phyloP scores from a whole-genome alignment of 768 basidiomycete species.

The Tephrocybe sp. region DNA sequence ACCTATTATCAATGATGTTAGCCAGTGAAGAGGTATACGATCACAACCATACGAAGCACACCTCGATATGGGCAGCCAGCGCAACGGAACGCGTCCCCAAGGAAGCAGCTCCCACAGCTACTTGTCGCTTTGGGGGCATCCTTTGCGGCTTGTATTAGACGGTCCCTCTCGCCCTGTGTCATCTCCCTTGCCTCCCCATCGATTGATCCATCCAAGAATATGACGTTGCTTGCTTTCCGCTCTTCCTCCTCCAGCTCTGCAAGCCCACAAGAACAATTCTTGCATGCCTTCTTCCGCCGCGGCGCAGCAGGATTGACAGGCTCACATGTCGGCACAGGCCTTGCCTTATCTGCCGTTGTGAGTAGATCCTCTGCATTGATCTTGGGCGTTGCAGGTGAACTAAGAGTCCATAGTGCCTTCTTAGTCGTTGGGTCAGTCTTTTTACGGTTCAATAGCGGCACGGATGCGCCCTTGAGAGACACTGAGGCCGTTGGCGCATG shows the following conservation, averaged over 20 bases:
- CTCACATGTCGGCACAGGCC: conserved; percentile 78
- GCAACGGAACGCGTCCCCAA: conserved; percentile 98
- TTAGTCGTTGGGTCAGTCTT: conserved; percentile 70
- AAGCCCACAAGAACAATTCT: conserved; percentile 95
- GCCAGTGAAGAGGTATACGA: not conserved
- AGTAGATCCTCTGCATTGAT: conserved; percentile 86
- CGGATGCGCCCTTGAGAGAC: conserved; percentile 45
- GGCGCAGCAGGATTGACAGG: conserved; percentile 53
- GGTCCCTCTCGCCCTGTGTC: conserved; percentile 59
- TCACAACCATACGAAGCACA: conserved; percentile 44
- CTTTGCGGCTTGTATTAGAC: conserved; percentile 63
- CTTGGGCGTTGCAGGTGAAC: conserved; percentile 63
- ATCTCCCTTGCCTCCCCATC: conserved; percentile 61
- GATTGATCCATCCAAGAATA: conserved; percentile 66
- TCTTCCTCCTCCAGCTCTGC: conserved; percentile 92
- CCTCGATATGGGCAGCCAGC: conserved; percentile 95
- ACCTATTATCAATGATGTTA: conserved; percentile 48
- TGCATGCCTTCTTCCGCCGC: conserved; percentile 91
- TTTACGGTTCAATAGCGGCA: conserved; percentile 54
- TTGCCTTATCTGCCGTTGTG: conserved; percentile 77
- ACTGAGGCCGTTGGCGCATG: conserved; percentile 39
- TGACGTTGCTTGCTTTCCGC: conserved; percentile 54
- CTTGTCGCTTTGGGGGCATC: conserved; percentile 87
- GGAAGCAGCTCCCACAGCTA: conserved; percentile 95
- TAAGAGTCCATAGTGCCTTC: conserved; percentile 87